Evolutionary conservation across 148 eudicot genomes (phyloP).

Genomic region (Nyssa sinensis): DNA sequence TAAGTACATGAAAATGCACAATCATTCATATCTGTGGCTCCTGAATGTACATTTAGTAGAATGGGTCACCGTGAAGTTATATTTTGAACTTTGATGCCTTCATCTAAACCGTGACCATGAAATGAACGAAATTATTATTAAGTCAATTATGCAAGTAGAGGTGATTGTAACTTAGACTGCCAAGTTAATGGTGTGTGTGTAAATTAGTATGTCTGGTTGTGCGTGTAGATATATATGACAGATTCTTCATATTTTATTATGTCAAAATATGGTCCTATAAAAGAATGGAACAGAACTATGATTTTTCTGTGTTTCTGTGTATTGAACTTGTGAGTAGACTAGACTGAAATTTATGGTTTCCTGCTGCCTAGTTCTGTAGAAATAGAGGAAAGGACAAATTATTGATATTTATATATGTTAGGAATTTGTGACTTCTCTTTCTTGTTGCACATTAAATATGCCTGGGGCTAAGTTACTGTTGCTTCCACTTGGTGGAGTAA

Average conservation of each 20-base stretch:
- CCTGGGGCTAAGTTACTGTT: not conserved
- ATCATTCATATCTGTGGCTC: not conserved
- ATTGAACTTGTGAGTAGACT: not conserved
- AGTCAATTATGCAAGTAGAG: not conserved
- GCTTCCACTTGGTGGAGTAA: not conserved
- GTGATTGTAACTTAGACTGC: not conserved
- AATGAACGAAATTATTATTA: not conserved
- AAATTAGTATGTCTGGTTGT: not conserved
- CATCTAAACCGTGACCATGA: not conserved
- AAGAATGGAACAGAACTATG: not conserved
- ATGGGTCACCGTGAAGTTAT: not conserved
- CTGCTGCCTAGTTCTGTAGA: not conserved
- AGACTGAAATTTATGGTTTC: not conserved
- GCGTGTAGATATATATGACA: not conserved
- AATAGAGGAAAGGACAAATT: not conserved
- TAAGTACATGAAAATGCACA: not conserved
- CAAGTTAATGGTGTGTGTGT: not conserved
- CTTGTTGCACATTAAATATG: not conserved
- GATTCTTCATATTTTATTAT: not conserved
- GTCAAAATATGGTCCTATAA: not conserved
- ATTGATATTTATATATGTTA: not conserved
- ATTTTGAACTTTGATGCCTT: not conserved
- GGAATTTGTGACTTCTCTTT: not conserved
- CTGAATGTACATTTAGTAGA: not conserved
- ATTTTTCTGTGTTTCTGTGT: not conserved